Evolutionary conservation across 495 filamentous ascomycete species (phyloP).

Genomic region (Podospora fimiseda): DNA sequence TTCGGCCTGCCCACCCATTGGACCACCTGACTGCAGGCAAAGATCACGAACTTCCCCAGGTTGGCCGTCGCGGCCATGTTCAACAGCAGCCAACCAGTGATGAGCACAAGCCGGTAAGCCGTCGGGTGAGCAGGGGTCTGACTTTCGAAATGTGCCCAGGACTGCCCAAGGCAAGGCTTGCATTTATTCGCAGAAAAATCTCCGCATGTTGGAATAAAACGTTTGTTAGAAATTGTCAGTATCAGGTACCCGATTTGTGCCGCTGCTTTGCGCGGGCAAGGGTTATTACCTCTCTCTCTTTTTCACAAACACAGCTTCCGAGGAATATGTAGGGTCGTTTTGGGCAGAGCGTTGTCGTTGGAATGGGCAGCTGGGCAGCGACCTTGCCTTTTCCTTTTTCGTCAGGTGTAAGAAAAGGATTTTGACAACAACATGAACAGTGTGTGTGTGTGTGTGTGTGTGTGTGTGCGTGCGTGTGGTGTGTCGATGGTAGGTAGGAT

Average conservation of each 20-base stretch:
- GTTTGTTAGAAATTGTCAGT: background rate
- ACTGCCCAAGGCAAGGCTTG: constrained; percentile 11
- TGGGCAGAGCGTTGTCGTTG: background rate
- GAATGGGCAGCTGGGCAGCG: constrained; percentile 5
- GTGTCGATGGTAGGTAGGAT: constrained; percentile 10
- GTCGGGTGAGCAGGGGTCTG: constrained; percentile 18
- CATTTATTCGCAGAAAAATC: constrained; percentile 1
- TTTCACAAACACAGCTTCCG: no score
- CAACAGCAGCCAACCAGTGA: constrained; percentile 24
- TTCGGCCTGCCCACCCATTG: background rate
- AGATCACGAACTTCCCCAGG: constrained; percentile 9
- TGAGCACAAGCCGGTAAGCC: constrained; percentile 5
- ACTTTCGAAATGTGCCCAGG: constrained; percentile 6
- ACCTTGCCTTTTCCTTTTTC: background rate
- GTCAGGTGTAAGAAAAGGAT: background rate
- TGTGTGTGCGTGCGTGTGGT: background rate
- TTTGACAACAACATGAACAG: background rate
- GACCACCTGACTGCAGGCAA: constrained; percentile 4
- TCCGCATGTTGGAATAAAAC: background rate
- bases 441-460: constrained; percentile 1
- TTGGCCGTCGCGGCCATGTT: constrained; percentile 16
- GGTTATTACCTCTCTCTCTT: no score
- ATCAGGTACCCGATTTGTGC: background rate
- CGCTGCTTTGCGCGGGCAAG: background rate
- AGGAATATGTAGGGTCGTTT: constrained; percentile 5